phyloP scores from a whole-genome alignment of 164 flowering plant genomes.

The Piper longum region DNA sequence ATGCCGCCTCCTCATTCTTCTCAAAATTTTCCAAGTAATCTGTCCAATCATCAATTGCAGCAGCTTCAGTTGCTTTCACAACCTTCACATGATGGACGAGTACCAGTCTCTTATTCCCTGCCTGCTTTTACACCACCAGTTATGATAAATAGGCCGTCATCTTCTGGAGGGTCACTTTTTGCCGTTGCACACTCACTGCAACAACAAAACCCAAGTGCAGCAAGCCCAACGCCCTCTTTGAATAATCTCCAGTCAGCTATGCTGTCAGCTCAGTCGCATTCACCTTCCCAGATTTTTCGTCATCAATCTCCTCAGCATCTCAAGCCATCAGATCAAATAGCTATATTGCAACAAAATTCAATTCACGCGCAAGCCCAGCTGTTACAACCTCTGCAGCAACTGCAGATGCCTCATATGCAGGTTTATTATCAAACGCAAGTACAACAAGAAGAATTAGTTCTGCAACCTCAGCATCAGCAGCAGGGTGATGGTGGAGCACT shows the following conservation, averaged over 20 bases:
- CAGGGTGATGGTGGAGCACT: conserved; percentile 36
- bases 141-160: conserved; percentile 38
- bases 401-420: conserved; percentile 43
- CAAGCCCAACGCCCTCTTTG: conserved; percentile 28
- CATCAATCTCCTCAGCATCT: conserved; percentile 66
- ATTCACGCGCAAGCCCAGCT: conserved; percentile 45
- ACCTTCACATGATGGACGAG: conserved; percentile 23
- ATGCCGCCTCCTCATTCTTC: conserved; percentile 65
- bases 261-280: conserved; percentile 50
- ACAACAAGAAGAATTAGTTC: conserved; percentile 35
- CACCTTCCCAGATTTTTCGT: conserved; percentile 83
- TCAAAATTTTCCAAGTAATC: conserved; percentile 29
- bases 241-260: conserved; percentile 33
- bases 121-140: conserved; percentile 32
- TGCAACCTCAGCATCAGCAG: conserved; percentile 31
- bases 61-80: conserved; percentile 27
- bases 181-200: conserved; percentile 34
- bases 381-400: conserved; percentile 53
- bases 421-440: conserved; percentile 47
- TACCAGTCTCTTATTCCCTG: conserved; percentile 35
- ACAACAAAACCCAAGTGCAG: conserved; percentile 35
- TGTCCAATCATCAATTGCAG: conserved; percentile 24
- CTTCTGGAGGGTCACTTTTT: conserved; percentile 33
- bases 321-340: conserved; percentile 60
- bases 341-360: conserved; percentile 37